Percentiles rank a stretch among this genome's conserved stretches.
These are phyloP conservation scores for Lasiodiplodia theobromae DNA, from an alignment of 2,329 filamentous ascomycete genomes.

Conservation along the genomic window DNA sequence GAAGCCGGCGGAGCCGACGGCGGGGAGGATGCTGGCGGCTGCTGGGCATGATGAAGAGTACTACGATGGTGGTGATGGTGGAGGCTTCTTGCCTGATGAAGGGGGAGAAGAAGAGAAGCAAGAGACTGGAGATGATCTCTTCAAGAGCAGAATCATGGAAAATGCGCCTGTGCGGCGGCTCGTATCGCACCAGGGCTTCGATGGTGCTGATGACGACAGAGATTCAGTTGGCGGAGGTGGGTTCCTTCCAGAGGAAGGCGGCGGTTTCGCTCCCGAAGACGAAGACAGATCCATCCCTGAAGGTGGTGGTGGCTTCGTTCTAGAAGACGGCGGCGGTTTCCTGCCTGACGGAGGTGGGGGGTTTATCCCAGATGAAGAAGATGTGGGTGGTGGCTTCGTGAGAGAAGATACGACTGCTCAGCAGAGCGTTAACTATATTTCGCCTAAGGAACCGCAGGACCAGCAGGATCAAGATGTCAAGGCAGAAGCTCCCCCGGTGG, in stretches of 20 bases:
- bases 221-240: conserved; percentile 30
- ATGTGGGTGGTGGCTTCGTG: conserved; percentile 30
- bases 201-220: conserved; percentile 11
- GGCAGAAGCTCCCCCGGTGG: not conserved
- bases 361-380: conserved; percentile 46
- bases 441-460: not conserved
- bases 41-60: conserved; percentile 8
- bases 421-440: not conserved
- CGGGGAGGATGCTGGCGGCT: conserved; percentile 17
- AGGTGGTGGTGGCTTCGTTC: conserved; percentile 46
- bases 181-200: conserved; percentile 13
- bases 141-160: conserved; percentile 12
- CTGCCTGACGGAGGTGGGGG: conserved; percentile 42
- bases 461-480: not conserved
- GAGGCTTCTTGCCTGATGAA: conserved; percentile 37
- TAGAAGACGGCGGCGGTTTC: conserved; percentile 31
- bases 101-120: conserved; percentile 31
- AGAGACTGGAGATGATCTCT: not conserved
- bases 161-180: not conserved
- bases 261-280: conserved; percentile 37
- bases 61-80: conserved; percentile 23
- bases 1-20: conserved; percentile 43
- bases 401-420: not conserved
- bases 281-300: conserved; percentile 29
- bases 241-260: conserved; percentile 32